Conservation (phyloP, 176 grass and related monocot genomes). For the Zea luxurians region DNA sequence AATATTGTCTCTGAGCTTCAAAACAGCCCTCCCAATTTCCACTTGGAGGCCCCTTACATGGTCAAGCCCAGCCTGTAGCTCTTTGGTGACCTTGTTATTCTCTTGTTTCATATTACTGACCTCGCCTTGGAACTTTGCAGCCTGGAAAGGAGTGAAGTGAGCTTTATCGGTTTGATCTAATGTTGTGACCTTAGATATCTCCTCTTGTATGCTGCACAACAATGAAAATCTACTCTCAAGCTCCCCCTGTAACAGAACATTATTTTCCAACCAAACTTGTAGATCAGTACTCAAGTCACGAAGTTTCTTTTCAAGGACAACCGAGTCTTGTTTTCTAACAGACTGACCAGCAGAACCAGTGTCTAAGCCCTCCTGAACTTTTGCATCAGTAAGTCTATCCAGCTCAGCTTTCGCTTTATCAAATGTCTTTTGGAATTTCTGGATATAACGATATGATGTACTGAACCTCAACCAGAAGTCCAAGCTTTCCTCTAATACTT, state of each 20-base stretch:
- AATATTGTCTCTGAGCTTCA: conserved; percentile 55
- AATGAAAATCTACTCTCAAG: conserved; percentile 59
- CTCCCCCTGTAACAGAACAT: conserved; percentile 57
- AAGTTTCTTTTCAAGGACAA: conserved; percentile 53
- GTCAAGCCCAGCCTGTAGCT: conserved; percentile 62
- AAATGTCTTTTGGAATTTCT: conserved; percentile 57
- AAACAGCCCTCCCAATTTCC: conserved; percentile 50
- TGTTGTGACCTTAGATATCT: conserved; percentile 52
- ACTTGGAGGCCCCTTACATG: conserved; percentile 61
- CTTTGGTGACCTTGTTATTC: conserved; percentile 74
- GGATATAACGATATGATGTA: conserved; percentile 66
- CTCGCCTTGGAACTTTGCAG: conserved; percentile 73
- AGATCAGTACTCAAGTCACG: conserved; percentile 64
- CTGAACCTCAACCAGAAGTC: conserved; percentile 80
- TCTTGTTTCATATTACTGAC: conserved; percentile 72
- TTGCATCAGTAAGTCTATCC: conserved; percentile 42
- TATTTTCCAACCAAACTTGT: conserved; percentile 76
- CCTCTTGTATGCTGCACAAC: conserved; percentile 60
- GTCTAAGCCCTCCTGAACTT: conserved; percentile 34
- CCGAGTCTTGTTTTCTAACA: conserved; percentile 41
- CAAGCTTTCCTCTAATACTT: conserved; percentile 59
- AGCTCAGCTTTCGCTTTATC: conserved; percentile 47
- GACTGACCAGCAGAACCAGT: conserved; percentile 27
- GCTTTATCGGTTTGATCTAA: conserved; percentile 12
- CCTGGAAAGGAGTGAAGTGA: conserved; percentile 52